A percentile compares a stretch with the other conserved stretches of the same genome.
These are phyloP conservation scores for Gaillardinia entomophila DNA, from an alignment of 805 yeast genomes.

Conservation along the genomic window DNA sequence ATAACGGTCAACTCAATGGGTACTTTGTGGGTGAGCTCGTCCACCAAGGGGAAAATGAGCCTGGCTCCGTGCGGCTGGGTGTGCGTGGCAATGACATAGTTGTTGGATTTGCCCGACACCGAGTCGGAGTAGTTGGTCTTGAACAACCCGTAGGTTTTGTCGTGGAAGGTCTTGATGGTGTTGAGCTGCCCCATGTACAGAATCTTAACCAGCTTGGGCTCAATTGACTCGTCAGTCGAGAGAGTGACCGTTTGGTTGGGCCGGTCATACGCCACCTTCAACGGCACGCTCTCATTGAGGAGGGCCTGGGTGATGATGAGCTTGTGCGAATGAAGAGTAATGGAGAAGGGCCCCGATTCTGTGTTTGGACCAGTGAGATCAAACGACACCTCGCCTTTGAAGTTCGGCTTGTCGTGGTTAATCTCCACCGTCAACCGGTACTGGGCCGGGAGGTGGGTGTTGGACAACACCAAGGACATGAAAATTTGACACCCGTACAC, in stretches of 20 bases:
- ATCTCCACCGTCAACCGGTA: slow-evolving; percentile 35
- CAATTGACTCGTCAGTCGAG: slow-evolving; percentile 10
- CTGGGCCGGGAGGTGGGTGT: slow-evolving; percentile 27
- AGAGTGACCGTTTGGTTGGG: slow-evolving; percentile 29
- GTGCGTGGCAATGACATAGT: slow-evolving; percentile 61
- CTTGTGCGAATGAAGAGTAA: slow-evolving; percentile 37
- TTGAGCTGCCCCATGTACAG: slow-evolving; percentile 47
- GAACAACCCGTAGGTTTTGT: slow-evolving; percentile 60
- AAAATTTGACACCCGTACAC: too few relatives aligned
- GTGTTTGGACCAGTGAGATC: slow-evolving; percentile 11
- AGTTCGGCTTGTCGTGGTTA: slow-evolving; percentile 42
- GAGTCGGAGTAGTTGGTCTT: slow-evolving; percentile 58
- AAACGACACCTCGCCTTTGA: slow-evolving; percentile 35
- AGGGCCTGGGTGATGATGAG: slow-evolving; percentile 32
- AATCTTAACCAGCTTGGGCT: slow-evolving; percentile 3
- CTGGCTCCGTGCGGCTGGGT: slow-evolving; percentile 65
- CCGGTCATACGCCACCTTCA: slow-evolving; percentile 35
- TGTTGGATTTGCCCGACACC: slow-evolving; percentile 42
- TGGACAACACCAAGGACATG: slow-evolving; percentile 21
- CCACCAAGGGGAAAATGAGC: slow-evolving; percentile 61
- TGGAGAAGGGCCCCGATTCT: slow-evolving; percentile 4
- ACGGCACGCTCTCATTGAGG: slow-evolving; percentile 9
- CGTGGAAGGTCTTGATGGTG: slow-evolving; percentile 46
- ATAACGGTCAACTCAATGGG: slow-evolving; percentile 44
- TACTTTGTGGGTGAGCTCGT: slow-evolving; percentile 54